Evolutionary conservation across 345 rosid species (phyloP).

Genomic region (Euphorbia tirucalli): DNA sequence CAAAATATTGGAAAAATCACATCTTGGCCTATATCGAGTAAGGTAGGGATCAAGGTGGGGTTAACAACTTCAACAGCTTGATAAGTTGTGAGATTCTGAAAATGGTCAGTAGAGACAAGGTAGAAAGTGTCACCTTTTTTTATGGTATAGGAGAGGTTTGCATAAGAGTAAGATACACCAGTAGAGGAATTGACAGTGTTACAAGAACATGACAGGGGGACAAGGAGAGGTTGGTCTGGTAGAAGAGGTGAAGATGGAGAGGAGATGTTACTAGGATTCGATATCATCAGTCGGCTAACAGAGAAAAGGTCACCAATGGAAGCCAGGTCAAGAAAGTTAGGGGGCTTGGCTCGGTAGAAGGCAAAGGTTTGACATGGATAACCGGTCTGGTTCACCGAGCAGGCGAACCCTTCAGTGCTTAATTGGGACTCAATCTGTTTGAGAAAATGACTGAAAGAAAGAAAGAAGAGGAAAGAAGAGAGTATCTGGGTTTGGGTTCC

Average conservation of each 20-base stretch:
- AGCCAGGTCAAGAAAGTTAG: slow-evolving; percentile 50
- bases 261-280: slow-evolving; percentile 61
- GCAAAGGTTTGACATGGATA: slow-evolving; percentile 61
- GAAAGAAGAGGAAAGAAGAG: slow-evolving; percentile 25
- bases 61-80: slow-evolving; percentile 60
- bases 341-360: slow-evolving; percentile 45
- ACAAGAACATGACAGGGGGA: slow-evolving; percentile 65
- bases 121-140: slow-evolving; percentile 43
- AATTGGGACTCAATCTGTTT: slow-evolving; percentile 38
- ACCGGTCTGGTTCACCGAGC: slow-evolving; percentile 35
- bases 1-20: slow-evolving; percentile 57
- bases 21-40: slow-evolving; percentile 36
- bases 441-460: slow-evolving; percentile 11
- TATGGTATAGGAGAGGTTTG: slow-evolving; percentile 49
- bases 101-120: slow-evolving; percentile 25
- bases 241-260: slow-evolving; percentile 44
- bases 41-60: slow-evolving; percentile 45
- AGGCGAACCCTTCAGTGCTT: slow-evolving; percentile 41
- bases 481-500: slow-evolving; percentile 18
- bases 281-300: slow-evolving; percentile 55
- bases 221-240: slow-evolving; percentile 47
- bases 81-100: slow-evolving; percentile 59
- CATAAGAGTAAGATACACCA: slow-evolving; percentile 48
- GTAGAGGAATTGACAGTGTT: slow-evolving; percentile 29
- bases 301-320: slow-evolving; percentile 62